Base-by-base conservation (phyloP, 2,329 filamentous ascomycete species). In the Gyromitra esculenta region DNA sequence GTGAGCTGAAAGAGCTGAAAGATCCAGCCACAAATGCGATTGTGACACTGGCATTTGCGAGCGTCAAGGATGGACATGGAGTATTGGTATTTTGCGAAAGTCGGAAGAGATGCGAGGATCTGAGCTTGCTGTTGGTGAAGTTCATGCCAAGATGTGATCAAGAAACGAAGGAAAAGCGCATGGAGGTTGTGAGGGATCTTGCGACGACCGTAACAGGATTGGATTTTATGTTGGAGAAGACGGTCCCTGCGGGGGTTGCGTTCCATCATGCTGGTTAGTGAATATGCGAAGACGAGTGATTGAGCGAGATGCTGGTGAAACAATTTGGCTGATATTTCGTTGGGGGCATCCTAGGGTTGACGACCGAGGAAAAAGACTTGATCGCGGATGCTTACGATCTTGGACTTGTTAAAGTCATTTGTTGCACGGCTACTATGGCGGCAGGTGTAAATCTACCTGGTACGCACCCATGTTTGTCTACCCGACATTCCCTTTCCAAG, bases 381-480 rank as follows among this genome's bases (percentile, higher is more conserved):
- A 87, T 94, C 69, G 89, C 91, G 1, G 87, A 86, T 45, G 91
- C 91, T 11, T 94, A 93, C 79, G 91, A 94, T 81, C 82, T 84
- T 50, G 91, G 91, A 0, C 85, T 87, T 4, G 82, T 94, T 18
- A 90, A 91, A 79, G 88, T 93, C 0, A 90, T 92, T 67, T 89
- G 93, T 15, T 92, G 92, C 48, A 94, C 92, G 1, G 93, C 91
- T 80, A 93, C 91, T 81, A 86, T 94, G 73, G 92, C 92, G n/a
- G 92, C 91, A 13, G 92, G 92, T n/a, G 92, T 94, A 75, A 94
- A 94, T 82, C 84, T 94, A 18, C 86, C 86, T 54, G 21, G 50
- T 54, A 9, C 9, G 50, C 9, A 31, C 9, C 25, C 25, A 31
- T 1, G 50, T 13, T 11, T 54, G 3, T 31, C 0, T 13, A 25